Percentiles rank a stretch among this genome's conserved stretches.
phyloP scores from a whole-genome alignment of 352 stramenopile genomes.

The Elongisporangium undulatum region DNA sequence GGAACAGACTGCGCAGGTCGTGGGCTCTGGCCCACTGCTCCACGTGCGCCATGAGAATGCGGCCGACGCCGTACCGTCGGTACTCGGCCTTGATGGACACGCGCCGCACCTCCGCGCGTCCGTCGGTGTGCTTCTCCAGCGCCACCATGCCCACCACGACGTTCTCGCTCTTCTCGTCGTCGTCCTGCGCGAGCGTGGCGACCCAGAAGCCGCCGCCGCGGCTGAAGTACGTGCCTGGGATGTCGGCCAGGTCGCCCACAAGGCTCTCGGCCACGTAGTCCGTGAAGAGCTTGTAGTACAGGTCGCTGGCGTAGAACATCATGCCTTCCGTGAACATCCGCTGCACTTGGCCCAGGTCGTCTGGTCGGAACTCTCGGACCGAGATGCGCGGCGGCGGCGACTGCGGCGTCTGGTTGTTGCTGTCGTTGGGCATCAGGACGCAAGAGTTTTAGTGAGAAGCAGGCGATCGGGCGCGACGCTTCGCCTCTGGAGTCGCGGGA shows the following conservation, averaged over 20 bases:
- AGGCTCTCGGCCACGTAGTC: slow-evolving; percentile 23
- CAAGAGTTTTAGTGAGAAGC: too few species aligned
- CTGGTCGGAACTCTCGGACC: slow-evolving; percentile 14
- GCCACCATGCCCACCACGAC: slow-evolving; percentile 10
- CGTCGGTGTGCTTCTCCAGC: slow-evolving; percentile 1
- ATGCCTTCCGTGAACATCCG: slow-evolving; percentile 21
- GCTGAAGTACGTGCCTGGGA: slow-evolving; percentile 2
- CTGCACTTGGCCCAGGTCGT: slow-evolving; percentile 18
- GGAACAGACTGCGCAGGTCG: slow-evolving; percentile 2
- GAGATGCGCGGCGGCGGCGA: background rate
- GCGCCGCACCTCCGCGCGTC: slow-evolving; percentile 3
- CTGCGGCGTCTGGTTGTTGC: too few species aligned
- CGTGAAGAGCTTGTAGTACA: slow-evolving; percentile 8
- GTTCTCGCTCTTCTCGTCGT: background rate
- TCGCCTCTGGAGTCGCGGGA: too few species aligned
- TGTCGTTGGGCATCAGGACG: background rate
- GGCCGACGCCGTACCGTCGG: slow-evolving; percentile 12
- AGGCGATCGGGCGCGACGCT: too few species aligned
- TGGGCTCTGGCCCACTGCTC: slow-evolving; percentile 10
- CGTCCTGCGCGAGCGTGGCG: background rate
- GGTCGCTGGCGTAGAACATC: slow-evolving; percentile 13
- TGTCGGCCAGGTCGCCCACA: slow-evolving; percentile 8
- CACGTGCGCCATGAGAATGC: slow-evolving; percentile 7
- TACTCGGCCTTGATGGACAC: slow-evolving; percentile 8
- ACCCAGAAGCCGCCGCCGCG: slow-evolving; percentile 7